Evolutionary conservation across 805 yeast genomes (phyloP).

Genomic region (Hanseniaspora singularis): DNA sequence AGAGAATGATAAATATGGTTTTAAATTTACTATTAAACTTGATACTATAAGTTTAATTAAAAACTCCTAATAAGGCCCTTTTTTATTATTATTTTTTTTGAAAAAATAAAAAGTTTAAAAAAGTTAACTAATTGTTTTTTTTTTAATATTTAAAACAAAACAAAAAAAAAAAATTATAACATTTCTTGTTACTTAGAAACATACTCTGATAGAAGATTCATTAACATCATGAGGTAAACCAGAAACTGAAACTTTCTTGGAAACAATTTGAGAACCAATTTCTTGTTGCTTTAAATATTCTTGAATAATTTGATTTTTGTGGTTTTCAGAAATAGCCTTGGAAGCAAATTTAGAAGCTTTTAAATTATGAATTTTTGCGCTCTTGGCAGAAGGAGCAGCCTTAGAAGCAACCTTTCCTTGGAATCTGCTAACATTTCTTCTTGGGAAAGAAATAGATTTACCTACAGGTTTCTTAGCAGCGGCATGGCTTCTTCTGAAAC

Average conservation of each 20-base stretch:
- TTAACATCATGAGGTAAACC: constrained; percentile 79
- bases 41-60: too few species aligned
- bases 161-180: too few species aligned
- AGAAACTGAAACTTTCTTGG: constrained; percentile 75
- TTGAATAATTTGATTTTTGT: constrained; percentile 18
- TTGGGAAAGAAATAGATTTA: constrained; percentile 6
- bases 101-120: too few species aligned
- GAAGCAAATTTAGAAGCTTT: constrained; percentile 16
- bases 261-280: constrained; percentile 27
- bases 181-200: too few species aligned
- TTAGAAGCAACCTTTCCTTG: constrained; percentile 14
- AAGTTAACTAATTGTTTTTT: too few species aligned
- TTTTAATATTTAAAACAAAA: too few species aligned
- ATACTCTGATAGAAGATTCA: constrained; percentile 74
- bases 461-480: not conserved
- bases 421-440: too few species aligned
- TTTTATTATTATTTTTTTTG: too few species aligned
- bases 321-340: constrained; percentile 27
- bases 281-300: constrained; percentile 25
- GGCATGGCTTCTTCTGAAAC: not conserved
- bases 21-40: too few species aligned
- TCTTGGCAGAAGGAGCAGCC: constrained; percentile 23
- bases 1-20: too few species aligned
- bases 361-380: constrained; percentile 19
- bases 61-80: too few species aligned